A percentile compares a stretch with the other conserved stretches of the same genome.
These are phyloP conservation scores for Starmera caribaea DNA, from an alignment of 805 yeast genomes.

Conservation along the genomic window DNA sequence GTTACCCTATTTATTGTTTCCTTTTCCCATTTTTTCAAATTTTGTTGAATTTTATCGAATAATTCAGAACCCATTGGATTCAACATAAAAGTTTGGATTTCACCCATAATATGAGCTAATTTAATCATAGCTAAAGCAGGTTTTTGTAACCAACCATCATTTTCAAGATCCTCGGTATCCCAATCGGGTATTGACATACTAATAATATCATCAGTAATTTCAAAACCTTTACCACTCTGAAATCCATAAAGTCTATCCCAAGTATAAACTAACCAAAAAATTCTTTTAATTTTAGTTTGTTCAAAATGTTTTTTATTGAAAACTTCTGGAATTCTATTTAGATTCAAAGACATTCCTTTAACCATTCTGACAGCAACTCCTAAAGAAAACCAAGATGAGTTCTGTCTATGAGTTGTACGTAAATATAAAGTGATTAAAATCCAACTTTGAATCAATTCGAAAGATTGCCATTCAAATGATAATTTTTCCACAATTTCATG, in stretches of 20 bases:
- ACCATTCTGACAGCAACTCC: slow-evolving; percentile 33
- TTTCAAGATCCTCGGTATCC: slow-evolving; percentile 16
- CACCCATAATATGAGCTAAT: slow-evolving; percentile 29
- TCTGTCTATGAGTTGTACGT: slow-evolving; percentile 34
- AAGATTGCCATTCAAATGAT: slow-evolving; percentile 42
- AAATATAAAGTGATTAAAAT: slow-evolving; percentile 33
- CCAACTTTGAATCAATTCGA: slow-evolving; percentile 43
- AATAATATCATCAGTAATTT: slow-evolving; percentile 28
- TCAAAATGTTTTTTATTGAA: slow-evolving; percentile 23
- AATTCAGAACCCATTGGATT: slow-evolving; percentile 12
- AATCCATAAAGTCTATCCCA: slow-evolving; percentile 44
- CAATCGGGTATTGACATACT: slow-evolving; percentile 22
- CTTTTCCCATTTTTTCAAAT: slow-evolving; percentile 12
- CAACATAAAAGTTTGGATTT: slow-evolving; percentile 22
- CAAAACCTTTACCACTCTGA: slow-evolving; percentile 38
- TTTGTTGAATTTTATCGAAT: slow-evolving; percentile 5
- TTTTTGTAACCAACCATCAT: slow-evolving; percentile 40
- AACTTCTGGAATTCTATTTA: slow-evolving; percentile 18
- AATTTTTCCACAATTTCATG: slow-evolving; percentile 28
- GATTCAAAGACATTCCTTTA: slow-evolving; percentile 34
- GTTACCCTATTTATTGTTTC: slow-evolving; percentile 9
- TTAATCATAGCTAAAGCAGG: slow-evolving; percentile 38
- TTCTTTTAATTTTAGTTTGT: slow-evolving; percentile 34
- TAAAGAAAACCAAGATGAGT: slow-evolving; percentile 31
- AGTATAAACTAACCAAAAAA: slow-evolving; percentile 46